Evolutionary conservation across 2,329 filamentous ascomycete species (phyloP).

Genomic region (Aspergillus intermedius): DNA sequence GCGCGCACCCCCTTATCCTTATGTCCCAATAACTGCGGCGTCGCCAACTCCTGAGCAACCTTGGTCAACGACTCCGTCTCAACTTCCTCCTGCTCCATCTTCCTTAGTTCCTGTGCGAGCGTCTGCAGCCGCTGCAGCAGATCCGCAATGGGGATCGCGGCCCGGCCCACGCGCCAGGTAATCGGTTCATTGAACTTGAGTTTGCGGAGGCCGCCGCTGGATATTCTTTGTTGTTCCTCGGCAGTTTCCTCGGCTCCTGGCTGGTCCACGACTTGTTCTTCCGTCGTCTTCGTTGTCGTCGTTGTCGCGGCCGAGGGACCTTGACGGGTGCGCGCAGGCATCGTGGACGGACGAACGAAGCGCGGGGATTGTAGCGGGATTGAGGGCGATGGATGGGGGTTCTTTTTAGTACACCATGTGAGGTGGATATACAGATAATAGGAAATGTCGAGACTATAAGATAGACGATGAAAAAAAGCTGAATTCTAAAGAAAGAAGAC

Average conservation of each 20-base stretch:
- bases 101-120: slow-evolving; percentile 73
- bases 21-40: slow-evolving; percentile 75
- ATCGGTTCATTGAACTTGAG: slow-evolving; percentile 80
- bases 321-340: slow-evolving; percentile 40
- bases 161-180: slow-evolving; percentile 82
- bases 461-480: background rate
- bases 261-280: slow-evolving; percentile 20
- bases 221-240: background rate
- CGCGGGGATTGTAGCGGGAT: slow-evolving; percentile 13
- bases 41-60: slow-evolving; percentile 78
- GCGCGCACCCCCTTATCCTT: slow-evolving; percentile 92
- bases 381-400: slow-evolving; percentile 6
- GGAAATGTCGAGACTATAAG: background rate
- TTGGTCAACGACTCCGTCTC: slow-evolving; percentile 75
- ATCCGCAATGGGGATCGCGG: slow-evolving; percentile 71
- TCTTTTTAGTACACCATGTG: slow-evolving; percentile 16
- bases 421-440: background rate
- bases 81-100: slow-evolving; percentile 79
- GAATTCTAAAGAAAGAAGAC: background rate
- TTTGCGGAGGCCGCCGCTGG: slow-evolving; percentile 22
- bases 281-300: background rate
- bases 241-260: slow-evolving; percentile 21
- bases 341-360: slow-evolving; percentile 19
- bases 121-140: slow-evolving; percentile 73
- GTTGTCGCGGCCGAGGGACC: slow-evolving; percentile 22